Base-by-base conservation (phyloP, 2,329 filamentous ascomycete genomes). In the Sordariomycetes sp. region DNA sequence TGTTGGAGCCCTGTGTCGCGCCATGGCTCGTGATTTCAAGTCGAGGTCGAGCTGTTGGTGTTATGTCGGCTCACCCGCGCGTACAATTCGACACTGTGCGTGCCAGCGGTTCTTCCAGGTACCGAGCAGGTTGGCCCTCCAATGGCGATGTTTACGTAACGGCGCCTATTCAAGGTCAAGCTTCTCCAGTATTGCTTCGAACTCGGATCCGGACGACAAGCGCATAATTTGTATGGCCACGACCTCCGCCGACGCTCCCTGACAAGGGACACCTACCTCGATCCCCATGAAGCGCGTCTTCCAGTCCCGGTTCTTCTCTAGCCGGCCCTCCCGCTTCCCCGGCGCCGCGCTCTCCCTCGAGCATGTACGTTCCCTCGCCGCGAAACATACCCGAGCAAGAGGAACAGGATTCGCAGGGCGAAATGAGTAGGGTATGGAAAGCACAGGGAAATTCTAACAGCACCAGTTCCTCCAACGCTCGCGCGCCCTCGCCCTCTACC, bases 401-500 rank as follows among this genome's bases (percentile, higher is more conserved):
- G 5, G 18, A 48, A n/a, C 8, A 20, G 22, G 20, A 18, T 12
- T 14, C 22, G 22, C 22, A 16, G 34, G 53, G 11, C 34, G 12
- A 14, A 11, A 14, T 37, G 11, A 11, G 20, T 40, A 5, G 28
- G 34, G 14, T 8, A 14, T 11, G 7, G 46, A 7, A 24, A 22
- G 46, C 12, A 14, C 8, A 22, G n/a, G 10, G 2, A 12, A 3
- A 50, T n/a, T 3, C 46, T 50, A 24, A 50, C 20, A 20, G 46
- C 46, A 24, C 46, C 22, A 85, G 82, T 87, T 86, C 60, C 72
- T 87, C 55, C 81, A 85, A 65, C 73, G 83, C 40, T 67, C 72
- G 8, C 76, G 77, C 59, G 55, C 28, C 2, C 65, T 86, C 24
- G 72, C 80, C 0, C 72, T 87, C 52, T 87, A 85, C 68, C 76